A percentile compares a stretch with the other conserved stretches of the same genome.
phyloP scores from a whole-genome alignment of 176 grass and related monocot species.

The Thinopyrum elongatum region DNA sequence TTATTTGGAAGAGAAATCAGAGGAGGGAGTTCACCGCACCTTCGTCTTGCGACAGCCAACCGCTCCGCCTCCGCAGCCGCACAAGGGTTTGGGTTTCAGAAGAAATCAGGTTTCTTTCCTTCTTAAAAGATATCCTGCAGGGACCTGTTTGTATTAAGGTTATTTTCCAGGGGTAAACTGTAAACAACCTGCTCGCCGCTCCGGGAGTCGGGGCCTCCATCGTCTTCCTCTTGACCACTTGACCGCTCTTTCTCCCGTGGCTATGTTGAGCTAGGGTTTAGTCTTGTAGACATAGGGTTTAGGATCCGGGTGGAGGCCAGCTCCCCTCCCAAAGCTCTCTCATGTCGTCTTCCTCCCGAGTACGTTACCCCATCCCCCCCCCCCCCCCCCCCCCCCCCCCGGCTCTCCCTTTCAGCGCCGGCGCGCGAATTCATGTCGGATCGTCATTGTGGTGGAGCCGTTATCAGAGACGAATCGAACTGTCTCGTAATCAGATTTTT shows the following conservation, averaged over 20 bases:
- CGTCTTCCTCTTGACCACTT: neutral
- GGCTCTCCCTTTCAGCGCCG: neutral
- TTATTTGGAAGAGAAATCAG: too few species aligned
- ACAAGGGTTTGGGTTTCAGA: too few species aligned
- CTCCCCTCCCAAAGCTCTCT: neutral
- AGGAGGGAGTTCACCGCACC: too few species aligned
- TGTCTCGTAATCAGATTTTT: neutral
- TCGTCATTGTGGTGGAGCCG: neutral
- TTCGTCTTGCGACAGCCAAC: too few species aligned
- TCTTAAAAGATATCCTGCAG: too few species aligned
- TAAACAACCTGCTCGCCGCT: neutral
- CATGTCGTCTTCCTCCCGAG: slow-evolving; percentile 41
- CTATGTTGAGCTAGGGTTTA: slow-evolving; percentile 5
- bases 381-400: neutral
- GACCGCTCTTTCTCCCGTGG: slow-evolving; percentile 1
- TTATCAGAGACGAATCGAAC: neutral
- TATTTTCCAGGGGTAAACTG: neutral
- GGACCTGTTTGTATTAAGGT: neutral
- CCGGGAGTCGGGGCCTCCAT: neutral
- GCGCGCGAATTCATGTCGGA: neutral
- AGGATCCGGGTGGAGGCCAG: neutral
- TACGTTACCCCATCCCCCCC: neutral
- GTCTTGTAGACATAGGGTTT: neutral
- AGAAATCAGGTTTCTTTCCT: too few species aligned
- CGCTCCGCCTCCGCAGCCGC: too few species aligned